These are phyloP conservation scores for Microdochium trichocladiopsis DNA, from an alignment of 2,329 filamentous ascomycete species.

Conservation along the genomic window DNA sequence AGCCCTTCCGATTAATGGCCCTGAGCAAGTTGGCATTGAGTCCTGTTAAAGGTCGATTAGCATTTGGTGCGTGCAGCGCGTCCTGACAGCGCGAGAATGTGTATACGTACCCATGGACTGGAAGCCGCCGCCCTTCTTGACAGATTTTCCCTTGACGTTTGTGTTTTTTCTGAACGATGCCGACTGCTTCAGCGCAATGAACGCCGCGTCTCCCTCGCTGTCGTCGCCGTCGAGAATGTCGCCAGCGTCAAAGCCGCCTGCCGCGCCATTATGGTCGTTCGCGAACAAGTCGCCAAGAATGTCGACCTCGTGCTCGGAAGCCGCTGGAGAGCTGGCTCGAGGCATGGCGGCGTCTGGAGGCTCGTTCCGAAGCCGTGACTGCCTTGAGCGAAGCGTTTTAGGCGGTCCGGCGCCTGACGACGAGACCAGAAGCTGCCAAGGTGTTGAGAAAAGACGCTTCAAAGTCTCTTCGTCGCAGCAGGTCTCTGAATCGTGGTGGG, in stretches of 20 bases:
- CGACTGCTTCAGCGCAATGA: slow-evolving; percentile 82
- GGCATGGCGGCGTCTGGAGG: slow-evolving; percentile 45
- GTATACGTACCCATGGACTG: slow-evolving; percentile 74
- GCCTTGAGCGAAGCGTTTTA: too few relatives aligned
- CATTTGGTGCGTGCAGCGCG: neutral
- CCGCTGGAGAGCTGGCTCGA: slow-evolving; percentile 70
- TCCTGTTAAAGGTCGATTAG: slow-evolving; percentile 31
- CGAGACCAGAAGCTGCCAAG: too few relatives aligned
- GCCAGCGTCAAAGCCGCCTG: slow-evolving; percentile 49
- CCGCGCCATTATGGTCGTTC: slow-evolving; percentile 41
- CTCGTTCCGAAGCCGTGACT: neutral
- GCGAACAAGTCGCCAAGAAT: slow-evolving; percentile 75
- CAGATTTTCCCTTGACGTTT: slow-evolving; percentile 75
- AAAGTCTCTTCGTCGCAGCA: too few relatives aligned
- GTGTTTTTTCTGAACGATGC: slow-evolving; percentile 80
- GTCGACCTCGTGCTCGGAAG: slow-evolving; percentile 86
- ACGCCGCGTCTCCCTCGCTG: slow-evolving; percentile 72
- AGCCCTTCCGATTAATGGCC: slow-evolving; percentile 89
- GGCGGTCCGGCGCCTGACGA: too few relatives aligned
- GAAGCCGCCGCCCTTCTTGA: slow-evolving; percentile 95
- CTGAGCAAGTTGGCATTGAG: slow-evolving; percentile 79
- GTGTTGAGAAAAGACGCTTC: too few relatives aligned
- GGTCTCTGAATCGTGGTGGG: too few relatives aligned
- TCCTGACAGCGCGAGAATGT: slow-evolving; percentile 2
- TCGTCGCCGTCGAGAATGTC: slow-evolving; percentile 53